These are phyloP conservation scores for Glycine tomentella DNA, from an alignment of 306 rosid species.

Conservation along the genomic window DNA sequence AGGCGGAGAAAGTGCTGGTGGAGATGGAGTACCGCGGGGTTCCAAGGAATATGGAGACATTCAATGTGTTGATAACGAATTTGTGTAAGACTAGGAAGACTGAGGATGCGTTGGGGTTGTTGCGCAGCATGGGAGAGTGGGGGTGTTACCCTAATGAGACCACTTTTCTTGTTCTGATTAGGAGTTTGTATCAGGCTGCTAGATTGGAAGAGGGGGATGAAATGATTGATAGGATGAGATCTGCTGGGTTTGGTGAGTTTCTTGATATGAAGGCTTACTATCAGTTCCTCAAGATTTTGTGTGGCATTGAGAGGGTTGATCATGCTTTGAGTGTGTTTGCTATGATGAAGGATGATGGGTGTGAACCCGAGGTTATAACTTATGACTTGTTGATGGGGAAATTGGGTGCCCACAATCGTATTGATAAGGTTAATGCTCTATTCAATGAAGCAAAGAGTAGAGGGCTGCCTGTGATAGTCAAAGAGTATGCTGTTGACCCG, in stretches of 20 bases:
- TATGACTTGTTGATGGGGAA: constrained; percentile 77
- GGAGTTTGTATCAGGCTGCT: constrained; percentile 83
- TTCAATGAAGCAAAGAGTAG: constrained; percentile 64
- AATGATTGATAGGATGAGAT: constrained; percentile 86
- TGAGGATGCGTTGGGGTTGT: constrained; percentile 64
- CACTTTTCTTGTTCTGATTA: constrained; percentile 64
- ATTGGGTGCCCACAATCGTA: constrained; percentile 65
- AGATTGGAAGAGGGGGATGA: constrained; percentile 85
- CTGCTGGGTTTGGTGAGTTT: constrained; percentile 58
- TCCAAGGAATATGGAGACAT: constrained; percentile 86
- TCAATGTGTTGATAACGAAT: constrained; percentile 71
- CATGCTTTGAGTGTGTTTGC: constrained; percentile 71
- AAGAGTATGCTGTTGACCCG: constrained; percentile 66
- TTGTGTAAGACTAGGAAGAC: constrained; percentile 85
- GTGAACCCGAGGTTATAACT: constrained; percentile 71
- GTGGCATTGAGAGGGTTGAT: constrained; percentile 84
- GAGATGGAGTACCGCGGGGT: constrained; percentile 75
- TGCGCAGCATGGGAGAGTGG: constrained; percentile 72
- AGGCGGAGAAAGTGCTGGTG: constrained; percentile 67
- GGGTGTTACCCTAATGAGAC: constrained; percentile 59
- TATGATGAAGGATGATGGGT: constrained; percentile 80
- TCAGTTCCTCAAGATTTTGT: constrained; percentile 71
- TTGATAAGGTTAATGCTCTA: constrained; percentile 69
- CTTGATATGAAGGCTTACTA: constrained; percentile 73
- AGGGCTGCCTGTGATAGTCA: constrained; percentile 52